Evolutionary conservation across 345 rosid genomes (phyloP).

Genomic region (Eucalyptus cloeziana): DNA sequence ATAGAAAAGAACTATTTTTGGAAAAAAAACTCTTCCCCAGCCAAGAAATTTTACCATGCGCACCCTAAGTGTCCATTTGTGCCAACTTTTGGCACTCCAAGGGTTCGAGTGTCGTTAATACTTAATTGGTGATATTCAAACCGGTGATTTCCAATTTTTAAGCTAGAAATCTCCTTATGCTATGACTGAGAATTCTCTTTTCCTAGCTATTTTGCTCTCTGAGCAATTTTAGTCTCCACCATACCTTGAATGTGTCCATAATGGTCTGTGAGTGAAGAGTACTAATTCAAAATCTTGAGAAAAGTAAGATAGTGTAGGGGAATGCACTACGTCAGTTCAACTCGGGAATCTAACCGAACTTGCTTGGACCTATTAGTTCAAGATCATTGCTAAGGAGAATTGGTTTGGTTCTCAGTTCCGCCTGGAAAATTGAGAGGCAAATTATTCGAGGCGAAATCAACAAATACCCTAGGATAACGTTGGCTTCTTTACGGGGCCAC

Average conservation of each 20-base stretch:
- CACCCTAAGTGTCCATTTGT: too few species aligned
- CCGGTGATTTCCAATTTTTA: background rate
- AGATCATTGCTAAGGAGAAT: background rate
- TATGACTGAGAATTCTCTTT: background rate
- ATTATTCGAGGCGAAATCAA: background rate
- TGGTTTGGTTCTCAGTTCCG: background rate
- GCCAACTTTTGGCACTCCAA: too few species aligned
- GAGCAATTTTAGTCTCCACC: background rate
- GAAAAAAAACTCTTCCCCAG: too few species aligned
- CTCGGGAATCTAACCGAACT: background rate
- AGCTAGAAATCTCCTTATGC: background rate
- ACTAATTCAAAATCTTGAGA: background rate
- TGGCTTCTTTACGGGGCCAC: too few species aligned
- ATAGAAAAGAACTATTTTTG: too few species aligned
- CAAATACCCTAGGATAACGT: too few species aligned
- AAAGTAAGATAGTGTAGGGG: background rate
- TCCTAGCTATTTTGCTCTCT: background rate
- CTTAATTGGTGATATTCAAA: background rate
- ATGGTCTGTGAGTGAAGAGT: background rate
- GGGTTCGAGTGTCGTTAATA: too few species aligned
- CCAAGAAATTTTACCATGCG: too few species aligned
- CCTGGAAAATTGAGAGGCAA: background rate
- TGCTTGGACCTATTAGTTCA: background rate
- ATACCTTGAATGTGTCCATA: background rate
- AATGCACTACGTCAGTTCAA: background rate